Percentiles rank a stretch among this genome's conserved stretches.
Evolutionary conservation across 2,329 filamentous ascomycete genomes (phyloP).

Genomic region (Pseudocercospora musae): DNA sequence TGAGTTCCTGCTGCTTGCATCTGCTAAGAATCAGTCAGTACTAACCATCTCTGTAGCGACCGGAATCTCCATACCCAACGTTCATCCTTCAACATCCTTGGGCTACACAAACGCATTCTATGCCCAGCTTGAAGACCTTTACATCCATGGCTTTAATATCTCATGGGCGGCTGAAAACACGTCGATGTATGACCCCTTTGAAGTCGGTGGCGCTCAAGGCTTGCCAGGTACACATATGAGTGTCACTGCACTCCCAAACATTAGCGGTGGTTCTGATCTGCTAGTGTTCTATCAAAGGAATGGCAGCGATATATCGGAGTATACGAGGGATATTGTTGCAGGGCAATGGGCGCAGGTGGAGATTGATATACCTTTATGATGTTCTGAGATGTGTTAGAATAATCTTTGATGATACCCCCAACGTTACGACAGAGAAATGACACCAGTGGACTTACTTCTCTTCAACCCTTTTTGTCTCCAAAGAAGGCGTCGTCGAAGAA

Average conservation of each 20-base stretch:
- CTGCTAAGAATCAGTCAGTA: background rate
- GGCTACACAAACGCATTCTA: constrained; percentile 46
- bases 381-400: background rate
- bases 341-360: constrained; percentile 30
- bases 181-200: constrained; percentile 35
- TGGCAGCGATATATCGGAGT: constrained; percentile 32
- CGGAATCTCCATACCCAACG: constrained; percentile 33
- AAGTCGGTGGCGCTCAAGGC: constrained; percentile 35
- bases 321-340: constrained; percentile 30
- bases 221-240: constrained; percentile 42
- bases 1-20: constrained; percentile 9
- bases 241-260: constrained; percentile 36
- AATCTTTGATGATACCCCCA: constrained; percentile 1
- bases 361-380: constrained; percentile 20
- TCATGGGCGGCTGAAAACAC: constrained; percentile 41
- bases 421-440: background rate
- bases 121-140: constrained; percentile 37
- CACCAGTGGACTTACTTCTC: background rate
- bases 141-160: constrained; percentile 41
- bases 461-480: background rate
- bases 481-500: background rate
- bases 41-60: constrained; percentile 10
- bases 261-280: constrained; percentile 31
- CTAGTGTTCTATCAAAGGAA: constrained; percentile 35
- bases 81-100: constrained; percentile 40